Percentiles rank a stretch among this genome's conserved stretches.
Evolutionary conservation across 768 basidiomycete species (phyloP).

Genomic region (Rhizopogon roseolus): DNA sequence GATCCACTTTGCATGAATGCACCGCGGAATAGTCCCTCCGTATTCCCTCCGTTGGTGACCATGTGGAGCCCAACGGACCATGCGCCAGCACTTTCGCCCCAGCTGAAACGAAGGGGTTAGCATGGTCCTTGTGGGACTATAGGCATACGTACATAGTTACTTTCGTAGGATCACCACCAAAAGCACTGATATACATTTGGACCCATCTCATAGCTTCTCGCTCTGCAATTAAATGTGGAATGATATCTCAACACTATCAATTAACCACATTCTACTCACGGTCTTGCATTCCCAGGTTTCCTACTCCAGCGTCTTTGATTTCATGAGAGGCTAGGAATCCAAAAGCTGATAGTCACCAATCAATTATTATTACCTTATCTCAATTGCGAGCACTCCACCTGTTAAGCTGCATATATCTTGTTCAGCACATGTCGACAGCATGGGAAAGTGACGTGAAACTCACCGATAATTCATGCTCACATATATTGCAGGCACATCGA

Average conservation of each 20-base stretch:
- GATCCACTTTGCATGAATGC: constrained; percentile 36
- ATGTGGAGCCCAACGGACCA: constrained; percentile 24
- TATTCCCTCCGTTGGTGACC: constrained; percentile 10
- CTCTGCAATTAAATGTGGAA: constrained; percentile 38
- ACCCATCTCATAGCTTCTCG: constrained; percentile 60
- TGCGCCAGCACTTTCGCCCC: constrained; percentile 34
- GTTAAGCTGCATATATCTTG: constrained; percentile 4
- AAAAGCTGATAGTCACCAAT: constrained; percentile 27
- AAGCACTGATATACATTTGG: constrained; percentile 56
- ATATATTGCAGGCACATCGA: constrained; percentile 30
- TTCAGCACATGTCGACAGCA: background rate
- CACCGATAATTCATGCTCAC: constrained; percentile 34
- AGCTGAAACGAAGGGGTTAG: constrained; percentile 1
- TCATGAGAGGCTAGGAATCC: constrained; percentile 51
- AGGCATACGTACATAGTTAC: constrained; percentile 45
- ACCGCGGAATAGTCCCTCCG: constrained; percentile 11
- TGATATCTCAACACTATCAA: constrained; percentile 36
- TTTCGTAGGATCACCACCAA: constrained; percentile 61
- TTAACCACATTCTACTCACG: constrained; percentile 38
- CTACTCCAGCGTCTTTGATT: constrained; percentile 45
- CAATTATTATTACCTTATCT: background rate
- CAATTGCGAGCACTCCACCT: constrained; percentile 1
- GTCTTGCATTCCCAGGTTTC: constrained; percentile 64
- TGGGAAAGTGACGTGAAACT: no score
- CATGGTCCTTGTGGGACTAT: constrained; percentile 9